Evolutionary conservation across 2,329 filamentous ascomycete genomes (phyloP).

Genomic region (Trichoderma gracile): DNA sequence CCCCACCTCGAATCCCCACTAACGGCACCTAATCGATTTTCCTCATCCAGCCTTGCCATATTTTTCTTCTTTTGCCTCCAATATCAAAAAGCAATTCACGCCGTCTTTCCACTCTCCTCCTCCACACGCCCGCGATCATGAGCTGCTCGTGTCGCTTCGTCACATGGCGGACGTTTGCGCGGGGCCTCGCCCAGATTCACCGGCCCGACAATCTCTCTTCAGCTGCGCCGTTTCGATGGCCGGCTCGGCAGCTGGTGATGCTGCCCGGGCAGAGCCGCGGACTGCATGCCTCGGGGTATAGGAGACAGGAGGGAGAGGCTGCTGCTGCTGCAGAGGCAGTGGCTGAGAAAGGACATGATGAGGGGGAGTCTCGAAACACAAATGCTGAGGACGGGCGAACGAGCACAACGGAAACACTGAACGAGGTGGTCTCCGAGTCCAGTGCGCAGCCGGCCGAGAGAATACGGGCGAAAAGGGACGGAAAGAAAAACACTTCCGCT

Average conservation of each 20-base stretch:
- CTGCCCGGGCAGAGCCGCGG: conserved; percentile 31
- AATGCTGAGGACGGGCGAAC: background rate
- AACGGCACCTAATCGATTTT: conserved; percentile 10
- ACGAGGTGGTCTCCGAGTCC: background rate
- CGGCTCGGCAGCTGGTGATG: background rate
- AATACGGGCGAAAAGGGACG: background rate
- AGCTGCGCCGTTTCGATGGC: background rate
- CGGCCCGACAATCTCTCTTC: conserved; percentile 31
- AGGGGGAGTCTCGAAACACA: conserved; percentile 22
- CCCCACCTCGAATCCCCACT: conserved; percentile 15
- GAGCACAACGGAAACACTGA: background rate
- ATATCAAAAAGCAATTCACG: no score
- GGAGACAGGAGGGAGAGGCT: conserved; percentile 29
- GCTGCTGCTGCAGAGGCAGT: background rate
- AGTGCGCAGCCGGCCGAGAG: background rate
- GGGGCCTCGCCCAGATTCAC: conserved; percentile 47
- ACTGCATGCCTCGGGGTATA: conserved; percentile 30
- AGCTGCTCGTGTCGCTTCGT: conserved; percentile 50
- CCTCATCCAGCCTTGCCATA: conserved; percentile 12
- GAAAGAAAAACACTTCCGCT: background rate
- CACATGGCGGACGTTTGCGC: conserved; percentile 51
- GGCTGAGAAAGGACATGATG: conserved; percentile 22
- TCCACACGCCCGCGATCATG: conserved; percentile 39
- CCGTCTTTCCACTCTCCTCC: background rate
- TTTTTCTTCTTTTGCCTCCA: background rate